Conservation (phyloP, 306 rosid genomes). For the Phaseolus lunatus region DNA sequence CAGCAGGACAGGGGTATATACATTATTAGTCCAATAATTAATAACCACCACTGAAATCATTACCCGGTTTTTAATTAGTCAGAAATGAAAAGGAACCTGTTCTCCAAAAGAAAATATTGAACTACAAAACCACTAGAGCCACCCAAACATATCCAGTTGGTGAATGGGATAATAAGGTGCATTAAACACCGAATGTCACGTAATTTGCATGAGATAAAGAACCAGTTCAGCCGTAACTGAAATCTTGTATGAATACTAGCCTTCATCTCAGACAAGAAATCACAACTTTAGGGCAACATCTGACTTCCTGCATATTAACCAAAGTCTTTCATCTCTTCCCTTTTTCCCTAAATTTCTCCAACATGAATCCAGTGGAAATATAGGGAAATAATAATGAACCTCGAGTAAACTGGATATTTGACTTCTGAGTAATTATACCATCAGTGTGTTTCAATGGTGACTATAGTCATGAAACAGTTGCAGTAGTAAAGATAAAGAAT, state of each 20-base stretch:
- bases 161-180: constrained; percentile 12
- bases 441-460: constrained; percentile 32
- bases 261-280: constrained; percentile 62
- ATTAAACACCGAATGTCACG: constrained; percentile 19
- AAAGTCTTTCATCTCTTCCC: not conserved
- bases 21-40: too few species aligned
- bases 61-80: too few species aligned
- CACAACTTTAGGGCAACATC: not conserved
- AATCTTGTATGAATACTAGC: constrained; percentile 59
- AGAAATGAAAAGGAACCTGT: constrained; percentile 52
- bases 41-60: too few species aligned
- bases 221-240: constrained; percentile 22
- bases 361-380: not conserved
- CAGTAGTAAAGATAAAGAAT: constrained; percentile 22
- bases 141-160: constrained; percentile 52
- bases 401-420: constrained; percentile 13
- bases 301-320: not conserved
- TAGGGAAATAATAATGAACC: not conserved
- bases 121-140: constrained; percentile 73
- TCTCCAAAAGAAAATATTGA: constrained; percentile 80
- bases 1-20: too few species aligned
- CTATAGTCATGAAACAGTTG: constrained; percentile 14
- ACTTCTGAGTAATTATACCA: not conserved
- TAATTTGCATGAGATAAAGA: constrained; percentile 32
- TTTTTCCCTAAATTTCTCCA: constrained; percentile 12